Percentiles rank a stretch among this genome's conserved stretches.
Conservation (phyloP, 1,139 yeast genomes). For the Blastobotrys ciferrii region DNA sequence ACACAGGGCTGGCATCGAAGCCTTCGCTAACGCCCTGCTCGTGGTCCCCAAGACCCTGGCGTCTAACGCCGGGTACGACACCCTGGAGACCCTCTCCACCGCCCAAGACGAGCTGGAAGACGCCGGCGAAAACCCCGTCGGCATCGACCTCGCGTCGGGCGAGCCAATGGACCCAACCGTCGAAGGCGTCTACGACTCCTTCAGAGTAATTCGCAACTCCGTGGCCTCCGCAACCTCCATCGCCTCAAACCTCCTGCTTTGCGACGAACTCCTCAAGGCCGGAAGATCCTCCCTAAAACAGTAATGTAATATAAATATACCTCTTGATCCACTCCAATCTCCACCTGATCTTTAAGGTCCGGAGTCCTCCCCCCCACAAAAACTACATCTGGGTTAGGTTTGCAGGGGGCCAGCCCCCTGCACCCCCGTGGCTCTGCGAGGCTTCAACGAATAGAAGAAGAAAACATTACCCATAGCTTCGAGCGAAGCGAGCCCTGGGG, state of each 20-base stretch:
- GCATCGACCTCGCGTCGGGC: constrained; percentile 86
- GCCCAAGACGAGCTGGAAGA: constrained; percentile 77
- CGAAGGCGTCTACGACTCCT: constrained; percentile 97
- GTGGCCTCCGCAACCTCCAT: constrained; percentile 91
- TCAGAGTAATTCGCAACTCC: constrained; percentile 89
- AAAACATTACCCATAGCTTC: too few relatives aligned
- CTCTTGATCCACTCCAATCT: background rate
- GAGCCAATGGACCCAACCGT: constrained; percentile 94
- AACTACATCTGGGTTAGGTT: too few relatives aligned
- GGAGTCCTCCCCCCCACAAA: too few relatives aligned
- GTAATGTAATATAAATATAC: constrained; percentile 21
- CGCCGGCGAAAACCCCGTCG: constrained; percentile 77
- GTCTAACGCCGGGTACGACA: constrained; percentile 90
- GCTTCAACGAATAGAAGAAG: too few relatives aligned
- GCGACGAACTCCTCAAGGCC: constrained; percentile 95
- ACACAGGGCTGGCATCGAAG: constrained; percentile 84
- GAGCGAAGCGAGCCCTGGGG: too few relatives aligned
- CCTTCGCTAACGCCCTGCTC: constrained; percentile 88
- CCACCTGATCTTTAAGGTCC: background rate
- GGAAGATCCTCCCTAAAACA: constrained; percentile 89
- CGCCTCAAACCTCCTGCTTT: constrained; percentile 83
- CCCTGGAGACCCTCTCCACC: constrained; percentile 81
- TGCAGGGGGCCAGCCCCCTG: too few relatives aligned
- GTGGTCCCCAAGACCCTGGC: constrained; percentile 91
- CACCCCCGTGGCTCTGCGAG: too few relatives aligned